phyloP scores from a whole-genome alignment of 345 rosid genomes.

The Hypericum androsaemum region DNA sequence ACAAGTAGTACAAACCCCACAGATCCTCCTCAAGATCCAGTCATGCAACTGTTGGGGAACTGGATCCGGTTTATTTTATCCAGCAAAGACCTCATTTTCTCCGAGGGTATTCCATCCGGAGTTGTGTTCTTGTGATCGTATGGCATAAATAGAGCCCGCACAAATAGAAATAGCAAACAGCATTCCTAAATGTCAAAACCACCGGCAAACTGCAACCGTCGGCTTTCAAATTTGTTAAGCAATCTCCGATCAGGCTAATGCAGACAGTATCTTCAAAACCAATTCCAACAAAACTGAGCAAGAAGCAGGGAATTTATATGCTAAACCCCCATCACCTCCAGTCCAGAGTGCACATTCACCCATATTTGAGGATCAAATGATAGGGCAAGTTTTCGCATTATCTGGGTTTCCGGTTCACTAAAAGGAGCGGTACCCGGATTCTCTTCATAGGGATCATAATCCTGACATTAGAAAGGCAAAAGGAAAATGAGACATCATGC shows the following conservation, averaged over 20 bases:
- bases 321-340: slow-evolving; percentile 40
- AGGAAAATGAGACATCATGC: slow-evolving; percentile 3
- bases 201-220: too few species aligned
- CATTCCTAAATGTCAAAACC: too few species aligned
- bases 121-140: slow-evolving; percentile 89
- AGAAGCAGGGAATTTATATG: too few species aligned
- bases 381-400: slow-evolving; percentile 79
- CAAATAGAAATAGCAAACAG: neutral
- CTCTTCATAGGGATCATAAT: slow-evolving; percentile 95
- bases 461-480: slow-evolving; percentile 34
- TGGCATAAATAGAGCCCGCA: slow-evolving; percentile 93
- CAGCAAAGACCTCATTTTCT: slow-evolving; percentile 56
- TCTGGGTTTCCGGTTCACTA: slow-evolving; percentile 93
- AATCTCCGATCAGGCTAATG: too few species aligned
- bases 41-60: slow-evolving; percentile 73
- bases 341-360: slow-evolving; percentile 97
- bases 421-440: slow-evolving; percentile 89
- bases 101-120: slow-evolving; percentile 56
- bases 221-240: too few species aligned
- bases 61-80: slow-evolving; percentile 58
- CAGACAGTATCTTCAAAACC: too few species aligned
- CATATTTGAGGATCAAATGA: slow-evolving; percentile 92
- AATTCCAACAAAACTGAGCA: too few species aligned
- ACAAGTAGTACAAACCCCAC: slow-evolving; percentile 67
- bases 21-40: slow-evolving; percentile 94